Conservation (phyloP, 768 basidiomycete species). For the Sarcodon sp. region DNA sequence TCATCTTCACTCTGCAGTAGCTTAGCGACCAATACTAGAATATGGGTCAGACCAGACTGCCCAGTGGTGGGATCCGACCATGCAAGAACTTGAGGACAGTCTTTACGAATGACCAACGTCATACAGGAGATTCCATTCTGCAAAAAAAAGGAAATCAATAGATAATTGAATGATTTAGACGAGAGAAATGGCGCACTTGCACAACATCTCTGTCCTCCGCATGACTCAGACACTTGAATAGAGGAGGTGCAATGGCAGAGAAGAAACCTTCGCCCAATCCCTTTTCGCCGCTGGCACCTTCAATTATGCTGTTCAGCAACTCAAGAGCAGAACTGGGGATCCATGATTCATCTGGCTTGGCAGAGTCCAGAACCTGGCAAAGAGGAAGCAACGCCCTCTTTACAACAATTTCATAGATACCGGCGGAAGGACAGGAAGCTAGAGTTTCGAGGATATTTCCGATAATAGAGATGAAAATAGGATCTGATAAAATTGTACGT, state of each 20-base stretch:
- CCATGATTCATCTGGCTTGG: conserved; percentile 43
- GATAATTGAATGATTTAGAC: neutral
- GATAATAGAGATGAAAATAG: conserved; percentile 76
- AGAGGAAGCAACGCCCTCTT: conserved; percentile 64
- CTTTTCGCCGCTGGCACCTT: conserved; percentile 40
- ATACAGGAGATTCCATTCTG: conserved; percentile 78
- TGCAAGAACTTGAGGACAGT: conserved; percentile 63
- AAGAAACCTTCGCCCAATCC: conserved; percentile 79
- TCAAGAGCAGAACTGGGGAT: conserved; percentile 75
- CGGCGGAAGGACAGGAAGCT: conserved; percentile 41
- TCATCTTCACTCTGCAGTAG: conserved; percentile 75
- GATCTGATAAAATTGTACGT: conserved; percentile 39
- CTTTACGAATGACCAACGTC: conserved; percentile 79
- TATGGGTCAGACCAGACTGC: conserved; percentile 62
- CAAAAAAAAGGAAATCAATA: neutral
- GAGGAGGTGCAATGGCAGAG: conserved; percentile 51
- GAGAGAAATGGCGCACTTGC: conserved; percentile 33
- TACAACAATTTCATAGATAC: conserved; percentile 63
- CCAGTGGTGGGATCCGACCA: conserved; percentile 57
- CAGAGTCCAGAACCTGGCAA: conserved; percentile 44
- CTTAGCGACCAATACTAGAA: conserved; percentile 65
- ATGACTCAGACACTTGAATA: conserved; percentile 55
- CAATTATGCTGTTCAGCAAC: conserved; percentile 57
- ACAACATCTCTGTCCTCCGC: conserved; percentile 83
- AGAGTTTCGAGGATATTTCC: conserved; percentile 69